Base-by-base conservation (phyloP, 2,329 filamentous ascomycete genomes). In the Fusarium foetens region DNA sequence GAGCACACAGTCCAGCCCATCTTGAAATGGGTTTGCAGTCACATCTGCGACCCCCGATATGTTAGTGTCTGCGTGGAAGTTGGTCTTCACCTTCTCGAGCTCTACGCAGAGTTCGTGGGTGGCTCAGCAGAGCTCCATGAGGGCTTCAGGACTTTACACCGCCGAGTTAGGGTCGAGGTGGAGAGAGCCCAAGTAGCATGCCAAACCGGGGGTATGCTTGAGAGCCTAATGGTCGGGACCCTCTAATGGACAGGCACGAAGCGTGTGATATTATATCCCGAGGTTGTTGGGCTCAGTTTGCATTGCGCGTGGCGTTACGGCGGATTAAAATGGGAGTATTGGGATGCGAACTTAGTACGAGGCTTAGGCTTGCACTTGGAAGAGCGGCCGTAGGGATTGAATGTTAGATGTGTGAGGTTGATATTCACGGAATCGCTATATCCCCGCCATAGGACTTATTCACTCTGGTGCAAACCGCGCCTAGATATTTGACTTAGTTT, bases 171-270 rank as follows among this genome's bases (percentile, higher is more conserved):
- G 70, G 84, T 88, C 43, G 93, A 96, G 80, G 92, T 95, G 16
- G 94, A 97, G 81, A 90, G 92, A 77, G 93, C 94, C 27, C 93
- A 97, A 82, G 87, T 93, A 78, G 95, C 95, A 4, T 91, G 90
- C 75, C 90, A 93, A 82, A 95, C 94, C 16, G 89, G 89, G 73
- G 96, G 95, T 5, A 98, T 98, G 95, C 83, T 98, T 72, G 93
- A 95, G 76, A 92, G 84, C 53, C 71, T 90, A 71, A 89, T 92
- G 72, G 71, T 79, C 53, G 78, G 79, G 42, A 71, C 68, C 38
- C 70, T 76, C 60, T 80, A 62, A 76, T 70, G 54, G 59, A 63
- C 25, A 55, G 57, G 16, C 63, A 65, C 54, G 52, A 73, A 53
- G 33, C 25, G 43, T 53, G 53, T 35, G 57, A 54, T 70, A 69